Evolutionary conservation across 805 yeast species (phyloP).

Genomic region (Cyberlindnera maritima): DNA sequence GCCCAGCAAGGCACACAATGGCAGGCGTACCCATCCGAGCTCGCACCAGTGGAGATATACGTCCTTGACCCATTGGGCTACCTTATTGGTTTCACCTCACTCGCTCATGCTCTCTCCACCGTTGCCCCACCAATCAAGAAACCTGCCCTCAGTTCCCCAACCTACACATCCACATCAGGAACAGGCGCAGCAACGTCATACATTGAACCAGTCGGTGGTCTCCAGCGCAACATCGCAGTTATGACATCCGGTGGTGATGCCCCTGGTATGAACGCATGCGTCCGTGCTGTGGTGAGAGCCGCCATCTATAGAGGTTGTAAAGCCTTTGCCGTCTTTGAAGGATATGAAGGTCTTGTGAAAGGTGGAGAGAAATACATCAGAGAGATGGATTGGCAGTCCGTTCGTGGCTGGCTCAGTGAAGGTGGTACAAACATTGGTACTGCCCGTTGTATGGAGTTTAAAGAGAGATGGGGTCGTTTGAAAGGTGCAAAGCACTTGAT

Average conservation of each 20-base stretch:
- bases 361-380: conserved; percentile 76
- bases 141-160: background rate
- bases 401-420: conserved; percentile 85
- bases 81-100: conserved; percentile 73
- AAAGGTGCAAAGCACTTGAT: conserved; percentile 83
- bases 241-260: conserved; percentile 99
- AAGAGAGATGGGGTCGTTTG: conserved; percentile 81
- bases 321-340: conserved; percentile 88
- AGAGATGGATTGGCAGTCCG: conserved; percentile 90
- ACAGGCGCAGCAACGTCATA: background rate
- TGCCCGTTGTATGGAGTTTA: conserved; percentile 85
- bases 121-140: conserved; percentile 34
- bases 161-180: background rate
- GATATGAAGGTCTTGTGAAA: conserved; percentile 87
- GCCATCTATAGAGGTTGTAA: conserved; percentile 87
- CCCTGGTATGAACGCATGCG: conserved; percentile 97
- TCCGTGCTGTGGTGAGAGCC: conserved; percentile 91
- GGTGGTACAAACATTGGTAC: conserved; percentile 98
- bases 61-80: conserved; percentile 82
- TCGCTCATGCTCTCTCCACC: conserved; percentile 54
- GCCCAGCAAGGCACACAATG: conserved; percentile 31
- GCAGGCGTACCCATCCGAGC: conserved; percentile 68
- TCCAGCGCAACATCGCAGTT: conserved; percentile 64
- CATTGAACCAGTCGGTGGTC: background rate
- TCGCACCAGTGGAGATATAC: conserved; percentile 73